phyloP scores from a whole-genome alignment of 139 green algal genomes.

The Volvox reticuliferus region DNA sequence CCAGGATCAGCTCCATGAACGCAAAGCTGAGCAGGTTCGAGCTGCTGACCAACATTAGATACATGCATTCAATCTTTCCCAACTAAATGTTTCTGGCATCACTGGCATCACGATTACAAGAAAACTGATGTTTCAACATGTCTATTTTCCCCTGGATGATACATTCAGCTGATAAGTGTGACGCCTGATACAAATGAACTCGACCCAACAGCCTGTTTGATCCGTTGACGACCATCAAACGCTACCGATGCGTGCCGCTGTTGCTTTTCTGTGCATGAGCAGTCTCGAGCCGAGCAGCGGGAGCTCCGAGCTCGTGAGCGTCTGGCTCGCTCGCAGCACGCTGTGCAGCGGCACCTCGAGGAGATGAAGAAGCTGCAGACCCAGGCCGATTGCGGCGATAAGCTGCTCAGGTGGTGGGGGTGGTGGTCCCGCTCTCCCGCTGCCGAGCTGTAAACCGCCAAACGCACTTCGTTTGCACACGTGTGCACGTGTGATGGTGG shows the following conservation, averaged over 20 bases:
- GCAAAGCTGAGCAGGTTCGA: slow-evolving; percentile 1
- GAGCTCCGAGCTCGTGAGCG: background rate
- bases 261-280: background rate
- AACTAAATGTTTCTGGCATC: too few relatives aligned
- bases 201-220: background rate
- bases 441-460: too few relatives aligned
- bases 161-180: background rate
- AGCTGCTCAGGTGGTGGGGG: background rate
- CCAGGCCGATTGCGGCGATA: background rate
- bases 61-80: background rate
- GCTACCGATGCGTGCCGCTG: too few relatives aligned
- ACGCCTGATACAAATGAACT: background rate
- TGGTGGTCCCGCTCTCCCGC: too few relatives aligned
- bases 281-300: slow-evolving; percentile 1
- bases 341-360: background rate
- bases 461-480: background rate
- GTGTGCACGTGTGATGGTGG: background rate
- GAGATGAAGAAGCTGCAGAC: background rate
- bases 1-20: background rate
- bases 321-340: background rate
- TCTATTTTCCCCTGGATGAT: background rate
- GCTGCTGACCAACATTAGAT: background rate
- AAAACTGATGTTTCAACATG: background rate
- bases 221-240: background rate
- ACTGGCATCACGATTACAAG: background rate